Evolutionary conservation across 306 rosid genomes (phyloP), one percentile per base, ranked within the genome.

Genomic region (Hippophae rhamnoides): DNA sequence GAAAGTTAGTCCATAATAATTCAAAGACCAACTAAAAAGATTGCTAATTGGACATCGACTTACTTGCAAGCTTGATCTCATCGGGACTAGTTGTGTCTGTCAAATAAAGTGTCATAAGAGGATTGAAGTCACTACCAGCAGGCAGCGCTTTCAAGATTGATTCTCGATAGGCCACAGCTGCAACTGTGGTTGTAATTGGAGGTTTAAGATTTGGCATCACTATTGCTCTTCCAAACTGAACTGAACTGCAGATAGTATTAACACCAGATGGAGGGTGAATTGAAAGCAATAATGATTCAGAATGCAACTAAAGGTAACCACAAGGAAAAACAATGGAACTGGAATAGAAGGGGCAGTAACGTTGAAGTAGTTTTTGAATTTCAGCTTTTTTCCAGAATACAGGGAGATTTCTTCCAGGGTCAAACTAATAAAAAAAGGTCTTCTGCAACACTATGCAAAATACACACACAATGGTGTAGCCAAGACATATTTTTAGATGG

Each of bases 161-260:
- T 57, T 84, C 90, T 58, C 67, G 83, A 64, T 90, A 90, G 69
- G 82, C 56, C 55, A 90, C 54, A 47, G 94, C 95, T 43, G 85
- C 80, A 57, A 84, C 77, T 0, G 85, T 79, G 50, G 90, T 79
- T 13, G 89, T 81, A 57, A 90, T 41, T 5, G 95, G 95, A 38
- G 97, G 95, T 76, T 76, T 86, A 76, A 90, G 64, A 90, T 90
- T 90, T 5, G 97, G 97, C 95, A 90, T 90, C 63, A 90, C 88
- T 60, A 90, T 90, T 38, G 83, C 97, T 79, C 95, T 84, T 67
- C 81, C 81, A 70, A 90, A 90, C 60, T 81, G 84, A 60, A 61
- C 71, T 60, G 97, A 90, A 66, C 95, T 90, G 73, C 44, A 55
- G 9, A 31, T 25, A 44, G n/a, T 52, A 66, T 51, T 63, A 53